A percentile compares a stretch with the other conserved stretches of the same genome.
phyloP scores from a whole-genome alignment of 2,329 filamentous ascomycete species.

The Magnaporthiopsis incrustans region DNA sequence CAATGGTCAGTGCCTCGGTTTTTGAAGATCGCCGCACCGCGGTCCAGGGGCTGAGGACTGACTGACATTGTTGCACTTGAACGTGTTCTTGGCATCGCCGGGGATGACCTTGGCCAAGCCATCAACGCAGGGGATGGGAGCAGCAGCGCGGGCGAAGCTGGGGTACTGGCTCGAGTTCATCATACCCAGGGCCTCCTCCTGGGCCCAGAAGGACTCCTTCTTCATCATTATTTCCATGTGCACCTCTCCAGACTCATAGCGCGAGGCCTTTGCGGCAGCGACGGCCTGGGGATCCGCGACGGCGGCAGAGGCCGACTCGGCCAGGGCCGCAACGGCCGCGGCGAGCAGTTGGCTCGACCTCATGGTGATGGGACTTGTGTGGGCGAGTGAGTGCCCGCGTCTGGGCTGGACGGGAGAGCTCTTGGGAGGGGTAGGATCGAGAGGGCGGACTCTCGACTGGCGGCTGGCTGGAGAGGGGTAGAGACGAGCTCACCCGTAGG shows the following conservation, averaged over 20 bases:
- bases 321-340: not conserved
- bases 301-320: not conserved
- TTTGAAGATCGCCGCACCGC: no score
- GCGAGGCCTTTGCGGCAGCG: not conserved
- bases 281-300: not conserved
- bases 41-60: not conserved
- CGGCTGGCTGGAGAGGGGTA: not conserved
- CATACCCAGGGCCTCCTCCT: constrained; percentile 1
- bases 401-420: not conserved
- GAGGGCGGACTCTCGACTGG: not conserved
- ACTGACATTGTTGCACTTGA: constrained; percentile 5
- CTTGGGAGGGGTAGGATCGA: not conserved
- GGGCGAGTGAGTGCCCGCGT: not conserved
- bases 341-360: constrained; percentile 2
- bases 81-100: constrained; percentile 2
- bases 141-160: not conserved
- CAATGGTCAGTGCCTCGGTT: no score
- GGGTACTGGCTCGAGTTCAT: constrained; percentile 6
- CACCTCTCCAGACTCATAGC: constrained; percentile 4
- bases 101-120: not conserved
- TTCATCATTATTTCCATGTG: not conserved
- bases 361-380: not conserved
- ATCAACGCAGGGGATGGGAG: not conserved
- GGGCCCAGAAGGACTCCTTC: constrained; percentile 5
- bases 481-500: no score